Base-by-base conservation (phyloP, 345 rosid genomes). In the Salix arbutifolia region DNA sequence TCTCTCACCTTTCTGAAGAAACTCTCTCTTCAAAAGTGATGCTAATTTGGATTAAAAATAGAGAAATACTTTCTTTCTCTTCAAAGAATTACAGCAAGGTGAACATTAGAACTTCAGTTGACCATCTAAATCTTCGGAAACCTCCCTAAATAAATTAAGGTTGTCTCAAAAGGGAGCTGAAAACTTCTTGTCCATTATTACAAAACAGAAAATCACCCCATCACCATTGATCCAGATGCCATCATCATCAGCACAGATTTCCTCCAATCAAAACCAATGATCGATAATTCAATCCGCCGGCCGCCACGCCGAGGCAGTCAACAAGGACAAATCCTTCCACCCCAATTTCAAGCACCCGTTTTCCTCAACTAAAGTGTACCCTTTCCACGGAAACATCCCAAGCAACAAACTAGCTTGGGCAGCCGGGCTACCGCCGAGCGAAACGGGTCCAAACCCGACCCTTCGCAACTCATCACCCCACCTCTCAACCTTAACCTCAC, bases 351-450 rank as follows among this genome's bases (percentile, higher is more conserved):
- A 80, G 81, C 89, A 85, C 65, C 97, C 97, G 53, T 81, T 83
- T 42, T 95, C 94, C 85, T 95, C 92, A 23, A 90, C 93, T 74
- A 95, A 77, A 4, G 97, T 91, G 23, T 95, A 95, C 3, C 99
- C 99, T 80, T 90, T 91, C 97, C 99, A 90, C 8, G 99, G 97
- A 71, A 91, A 87, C 97, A 95, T 95, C 12, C 94, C 94, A 3
- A 95, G 84, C 80, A 95, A 79, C 80, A 95, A 84, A 38, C 91
- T 86, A 4, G 99, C 99, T 79, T 95, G 99, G 0, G 91, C 86
- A 0, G 93, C 97, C 82, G 97, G 99, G 91, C 84, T 92, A 0
- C 99, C 99, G 2, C 86, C 87, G 0, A 95, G 90, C 0, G 99
- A 95, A 2, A 95, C 97, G 60, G 90, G 85, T 74, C 72, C 76